Conservation (phyloP, 306 rosid genomes). For the Pyrus pyrifolia region DNA sequence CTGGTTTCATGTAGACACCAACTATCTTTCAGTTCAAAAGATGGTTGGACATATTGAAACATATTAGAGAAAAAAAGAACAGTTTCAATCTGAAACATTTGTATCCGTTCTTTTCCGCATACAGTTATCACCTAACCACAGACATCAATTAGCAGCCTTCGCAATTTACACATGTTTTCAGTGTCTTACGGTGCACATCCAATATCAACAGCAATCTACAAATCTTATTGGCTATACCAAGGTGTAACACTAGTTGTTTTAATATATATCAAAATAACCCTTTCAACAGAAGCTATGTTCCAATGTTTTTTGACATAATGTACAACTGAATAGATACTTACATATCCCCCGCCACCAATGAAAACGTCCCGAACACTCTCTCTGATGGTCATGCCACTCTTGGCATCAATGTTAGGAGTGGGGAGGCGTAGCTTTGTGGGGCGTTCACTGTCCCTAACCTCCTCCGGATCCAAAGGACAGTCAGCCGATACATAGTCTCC, state of each 20-base stretch:
- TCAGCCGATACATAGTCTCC: conserved; percentile 93
- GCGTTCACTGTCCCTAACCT: conserved; percentile 94
- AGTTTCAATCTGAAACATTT: neutral
- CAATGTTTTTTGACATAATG: neutral
- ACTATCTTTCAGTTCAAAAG: neutral
- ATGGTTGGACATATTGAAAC: neutral
- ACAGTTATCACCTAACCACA: neutral
- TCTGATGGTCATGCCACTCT: conserved; percentile 84
- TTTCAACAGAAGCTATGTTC: neutral
- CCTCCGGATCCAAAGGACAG: conserved; percentile 95
- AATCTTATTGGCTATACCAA: neutral
- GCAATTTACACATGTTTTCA: neutral
- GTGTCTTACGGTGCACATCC: neutral
- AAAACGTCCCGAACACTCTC: conserved; percentile 95
- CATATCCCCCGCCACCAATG: conserved; percentile 84
- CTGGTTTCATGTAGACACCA: neutral
- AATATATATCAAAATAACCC: neutral
- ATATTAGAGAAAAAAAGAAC: neutral
- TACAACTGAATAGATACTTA: conserved; percentile 41
- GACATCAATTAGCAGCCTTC: neutral
- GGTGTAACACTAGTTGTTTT: neutral
- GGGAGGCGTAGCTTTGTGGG: conserved; percentile 97
- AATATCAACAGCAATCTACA: neutral
- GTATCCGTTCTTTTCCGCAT: neutral
- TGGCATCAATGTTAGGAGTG: conserved; percentile 54